Evolutionary conservation across 208 protist species (phyloP), one percentile per base, ranked within the genome.

Genomic region (Plasmodiophora brassicae): DNA sequence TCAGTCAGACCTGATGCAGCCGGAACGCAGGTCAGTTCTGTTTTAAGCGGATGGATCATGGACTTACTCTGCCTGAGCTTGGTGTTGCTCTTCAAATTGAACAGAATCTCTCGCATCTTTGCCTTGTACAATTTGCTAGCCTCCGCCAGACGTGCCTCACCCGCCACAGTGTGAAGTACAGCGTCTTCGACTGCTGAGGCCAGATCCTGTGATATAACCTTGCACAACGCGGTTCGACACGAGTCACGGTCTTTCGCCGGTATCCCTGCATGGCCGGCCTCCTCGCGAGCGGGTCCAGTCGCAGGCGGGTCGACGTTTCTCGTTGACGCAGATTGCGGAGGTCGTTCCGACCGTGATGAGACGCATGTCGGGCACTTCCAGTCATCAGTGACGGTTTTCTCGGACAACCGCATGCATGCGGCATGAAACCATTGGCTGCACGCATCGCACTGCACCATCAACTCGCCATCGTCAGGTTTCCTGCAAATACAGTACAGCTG

Each of bases 51-150:
- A 78, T n/a, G 14, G 65, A 78, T 36, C 14, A 5, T n/a, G n/a
- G n/a, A n/a, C n/a, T n/a, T 32, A 78, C 65, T 78, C n/a, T 78
- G 65, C n/a, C 5, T 5, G 32, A 78, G n/a, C 32, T 78, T 38
- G 41, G 65, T 44, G n/a, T 78, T 78, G 65, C 5, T 78, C 41
- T 78, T 78, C 32, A 78, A 38, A 32, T 78, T 78, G 32, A 78
- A 78, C 20, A 78, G 10, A 78, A 78, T 78, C n/a, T 78, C 65
- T n/a, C 65, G 65, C 14, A 78, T 78, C 65, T 78, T 78, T 32
- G n/a, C 20, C 65, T 78, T 78, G 65, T 78, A 78, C 10, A 5
- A 36, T 8, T 32, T 5, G n/a, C 32, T 78, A 8, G n/a, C 5
- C 5, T 78, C 65, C n/a, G 65, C 20, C n/a, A 38, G 65, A 14